These are phyloP conservation scores for Ustilago esculenta DNA, from an alignment of 1,284 basidiomycete genomes.

Conservation along the genomic window DNA sequence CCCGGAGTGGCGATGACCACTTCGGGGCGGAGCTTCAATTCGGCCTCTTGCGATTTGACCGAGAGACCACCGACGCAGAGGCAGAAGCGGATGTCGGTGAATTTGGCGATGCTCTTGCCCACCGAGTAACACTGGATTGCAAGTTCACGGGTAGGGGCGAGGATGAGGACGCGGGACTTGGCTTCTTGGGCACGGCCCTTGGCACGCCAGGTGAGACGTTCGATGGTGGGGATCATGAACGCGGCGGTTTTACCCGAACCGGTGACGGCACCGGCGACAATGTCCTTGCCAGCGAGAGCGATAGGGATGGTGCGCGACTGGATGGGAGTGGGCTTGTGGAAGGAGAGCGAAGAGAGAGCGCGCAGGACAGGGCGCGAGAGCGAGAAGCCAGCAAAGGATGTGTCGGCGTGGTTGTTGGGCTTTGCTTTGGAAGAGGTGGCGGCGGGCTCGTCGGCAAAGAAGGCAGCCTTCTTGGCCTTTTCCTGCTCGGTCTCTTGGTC, in stretches of 20 bases:
- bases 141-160: constrained; percentile 95
- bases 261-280: constrained; percentile 98
- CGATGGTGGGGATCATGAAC: constrained; percentile 96
- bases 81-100: constrained; percentile 89
- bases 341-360: constrained; percentile 82
- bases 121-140: constrained; percentile 98
- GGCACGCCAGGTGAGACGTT: constrained; percentile 87
- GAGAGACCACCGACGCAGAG: constrained; percentile 94
- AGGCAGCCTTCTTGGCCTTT: constrained; percentile 62
- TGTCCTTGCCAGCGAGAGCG: constrained; percentile 91
- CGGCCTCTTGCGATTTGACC: constrained; percentile 96
- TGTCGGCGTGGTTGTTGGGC: constrained; percentile 26
- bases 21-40: constrained; percentile 91
- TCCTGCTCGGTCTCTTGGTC: constrained; percentile 53
- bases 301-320: constrained; percentile 99
- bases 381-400: constrained; percentile 82
- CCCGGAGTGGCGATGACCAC: constrained; percentile 98
- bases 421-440: constrained; percentile 13
- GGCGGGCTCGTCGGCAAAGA: constrained; percentile 56
- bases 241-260: constrained; percentile 97
- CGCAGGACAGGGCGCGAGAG: constrained; percentile 88
- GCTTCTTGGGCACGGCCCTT: constrained; percentile 87
- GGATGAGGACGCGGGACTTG: constrained; percentile 90
- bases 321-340: constrained; percentile 89
- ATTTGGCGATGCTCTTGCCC: constrained; percentile 87